Base-by-base conservation (phyloP, 1,284 basidiomycete species). In the Amylostereum chailletii region DNA sequence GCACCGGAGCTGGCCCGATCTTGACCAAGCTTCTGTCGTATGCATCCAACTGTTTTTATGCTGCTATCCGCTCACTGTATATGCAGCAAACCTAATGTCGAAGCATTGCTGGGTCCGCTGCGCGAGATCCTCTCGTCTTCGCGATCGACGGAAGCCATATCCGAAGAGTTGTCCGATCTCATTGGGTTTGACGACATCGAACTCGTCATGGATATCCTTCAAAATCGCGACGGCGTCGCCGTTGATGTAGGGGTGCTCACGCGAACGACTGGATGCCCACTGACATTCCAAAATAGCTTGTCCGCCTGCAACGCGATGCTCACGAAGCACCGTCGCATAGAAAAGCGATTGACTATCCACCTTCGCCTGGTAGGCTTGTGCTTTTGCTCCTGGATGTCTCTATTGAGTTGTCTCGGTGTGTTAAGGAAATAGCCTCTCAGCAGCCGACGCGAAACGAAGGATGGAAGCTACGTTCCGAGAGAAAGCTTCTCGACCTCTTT, bases 111-210 rank as follows among this genome's bases (percentile, higher is more conserved):
- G 32, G 56, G 56, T n/a, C 50, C 59, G 19, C 47, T 73, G 19
- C 54, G 56, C 10, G 50, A 61, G 3, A 57, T 66, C 10, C 57
- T 74, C 9, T 57, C 63, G 8, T 71, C 70, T 4, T 44, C 58
- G 2, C 60, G 60, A 4, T 63, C 71, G 2, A 67, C 85, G 55
- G 88, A 93, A 42, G 78, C 79, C n/a, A 83, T 94, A 33, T 90
- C 90, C 30, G 77, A 71, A 34, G 84, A 90, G 55, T 65, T 96
- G 1, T 81, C 78, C 2, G 93, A 96, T 55, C 70, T 88, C n/a
- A 67, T 95, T 45, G 94, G 94, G 0, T 92, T 87, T 60, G 90
- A 95, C 54, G 79, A 89, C 32, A 79, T 94, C 34, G 90, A 91
- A 42, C 64, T 83, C 42, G 77, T 76, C 30, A 74, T 72, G 68